phyloP scores from a whole-genome alignment of 2,329 filamentous ascomycete species.

The Microsporum canis region DNA sequence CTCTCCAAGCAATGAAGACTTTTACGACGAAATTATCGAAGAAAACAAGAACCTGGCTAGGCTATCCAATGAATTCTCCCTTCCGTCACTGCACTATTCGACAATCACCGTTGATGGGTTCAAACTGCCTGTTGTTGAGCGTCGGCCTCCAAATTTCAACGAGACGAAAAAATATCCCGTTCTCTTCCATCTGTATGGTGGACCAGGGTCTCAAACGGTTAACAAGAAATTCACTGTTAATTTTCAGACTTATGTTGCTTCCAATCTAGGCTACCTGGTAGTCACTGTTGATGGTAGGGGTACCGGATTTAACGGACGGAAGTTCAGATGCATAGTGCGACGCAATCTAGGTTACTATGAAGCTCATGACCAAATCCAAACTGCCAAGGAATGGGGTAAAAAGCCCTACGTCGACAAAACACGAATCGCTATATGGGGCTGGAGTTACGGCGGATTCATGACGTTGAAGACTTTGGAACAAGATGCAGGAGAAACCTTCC shows the following conservation, averaged over 20 bases:
- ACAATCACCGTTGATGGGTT: slow-evolving; percentile 76
- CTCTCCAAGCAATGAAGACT: slow-evolving; percentile 51
- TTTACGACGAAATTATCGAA: slow-evolving; percentile 63
- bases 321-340: slow-evolving; percentile 68
- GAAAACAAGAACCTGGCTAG: slow-evolving; percentile 61
- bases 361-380: slow-evolving; percentile 79
- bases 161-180: slow-evolving; percentile 79
- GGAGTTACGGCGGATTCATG: slow-evolving; percentile 94
- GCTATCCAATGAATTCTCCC: slow-evolving; percentile 61
- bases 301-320: slow-evolving; percentile 79
- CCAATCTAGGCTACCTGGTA: slow-evolving; percentile 78
- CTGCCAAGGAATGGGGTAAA: slow-evolving; percentile 69
- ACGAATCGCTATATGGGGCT: slow-evolving; percentile 91
- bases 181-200: slow-evolving; percentile 88
- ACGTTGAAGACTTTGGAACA: slow-evolving; percentile 88
- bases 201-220: slow-evolving; percentile 84
- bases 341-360: slow-evolving; percentile 78
- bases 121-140: slow-evolving; percentile 63
- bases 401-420: slow-evolving; percentile 73
- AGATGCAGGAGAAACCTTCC: slow-evolving; percentile 80
- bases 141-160: slow-evolving; percentile 80
- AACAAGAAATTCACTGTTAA: slow-evolving; percentile 69
- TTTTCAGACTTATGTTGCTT: slow-evolving; percentile 82
- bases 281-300: slow-evolving; percentile 90
- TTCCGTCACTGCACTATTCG: slow-evolving; percentile 72